Evolutionary conservation across 768 basidiomycete genomes (phyloP).

Genomic region (Collybia sordida): DNA sequence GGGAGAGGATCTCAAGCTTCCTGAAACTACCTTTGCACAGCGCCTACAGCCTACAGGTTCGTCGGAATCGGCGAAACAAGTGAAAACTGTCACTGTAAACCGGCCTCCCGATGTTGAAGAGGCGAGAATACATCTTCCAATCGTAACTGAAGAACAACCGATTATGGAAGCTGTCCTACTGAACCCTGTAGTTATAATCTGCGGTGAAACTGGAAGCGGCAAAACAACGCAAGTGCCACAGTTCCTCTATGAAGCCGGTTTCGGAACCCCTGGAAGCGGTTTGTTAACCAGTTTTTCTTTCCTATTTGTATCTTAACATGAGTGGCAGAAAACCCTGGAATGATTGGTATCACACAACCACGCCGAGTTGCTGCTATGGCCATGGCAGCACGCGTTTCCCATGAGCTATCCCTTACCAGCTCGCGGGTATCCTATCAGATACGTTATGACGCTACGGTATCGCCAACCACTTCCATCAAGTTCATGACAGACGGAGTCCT

Average conservation of each 20-base stretch:
- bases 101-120: constrained; percentile 75
- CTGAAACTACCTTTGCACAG: constrained; percentile 63
- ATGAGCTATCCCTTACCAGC: constrained; percentile 83
- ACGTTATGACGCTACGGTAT: constrained; percentile 93
- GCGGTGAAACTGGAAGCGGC: constrained; percentile 94
- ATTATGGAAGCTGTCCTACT: constrained; percentile 91
- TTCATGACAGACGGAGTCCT: constrained; percentile 99
- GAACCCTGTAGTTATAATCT: constrained; percentile 83
- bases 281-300: constrained; percentile 16
- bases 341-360: constrained; percentile 98
- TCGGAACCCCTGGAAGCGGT: constrained; percentile 84
- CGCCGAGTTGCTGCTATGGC: constrained; percentile 97
- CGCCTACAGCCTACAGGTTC: constrained; percentile 29
- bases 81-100: constrained; percentile 51
- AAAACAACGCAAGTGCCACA: constrained; percentile 99
- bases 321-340: constrained; percentile 85
- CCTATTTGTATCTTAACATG: constrained; percentile 7
- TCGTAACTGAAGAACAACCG: constrained; percentile 89
- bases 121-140: constrained; percentile 77
- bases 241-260: constrained; percentile 97
- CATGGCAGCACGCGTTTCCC: constrained; percentile 90
- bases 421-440: constrained; percentile 94
- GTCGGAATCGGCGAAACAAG: constrained; percentile 17
- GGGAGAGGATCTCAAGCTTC: constrained; percentile 69
- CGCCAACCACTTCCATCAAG: constrained; percentile 88